phyloP scores from a whole-genome alignment of 139 green algal species.

The Eudorina sp. region DNA sequence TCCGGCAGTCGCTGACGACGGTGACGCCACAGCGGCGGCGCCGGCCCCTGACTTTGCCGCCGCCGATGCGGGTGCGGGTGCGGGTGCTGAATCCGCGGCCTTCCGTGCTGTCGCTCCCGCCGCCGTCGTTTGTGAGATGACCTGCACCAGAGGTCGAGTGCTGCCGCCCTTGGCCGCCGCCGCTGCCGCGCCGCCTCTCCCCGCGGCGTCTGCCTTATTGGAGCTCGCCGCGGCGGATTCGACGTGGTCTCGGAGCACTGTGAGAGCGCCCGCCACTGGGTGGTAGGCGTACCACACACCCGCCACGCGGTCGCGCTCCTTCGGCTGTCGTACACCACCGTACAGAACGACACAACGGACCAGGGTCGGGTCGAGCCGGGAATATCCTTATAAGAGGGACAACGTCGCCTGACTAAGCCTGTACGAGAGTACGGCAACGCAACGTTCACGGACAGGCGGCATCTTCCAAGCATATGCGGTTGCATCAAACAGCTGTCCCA shows the following conservation, averaged over 20 bases:
- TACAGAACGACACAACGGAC: too few relatives aligned
- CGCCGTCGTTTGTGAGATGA: neutral
- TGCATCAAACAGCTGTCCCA: too few relatives aligned
- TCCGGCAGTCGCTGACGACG: neutral
- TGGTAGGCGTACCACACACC: conserved; percentile 81
- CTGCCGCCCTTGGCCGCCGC: neutral
- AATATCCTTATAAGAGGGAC: too few relatives aligned
- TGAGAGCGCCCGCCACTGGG: conserved; percentile 74
- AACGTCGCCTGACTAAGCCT: too few relatives aligned
- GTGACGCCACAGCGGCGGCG: neutral
- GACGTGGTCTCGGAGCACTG: conserved; percentile 40
- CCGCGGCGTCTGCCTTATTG: neutral
- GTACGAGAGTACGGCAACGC: too few relatives aligned
- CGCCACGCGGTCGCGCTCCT: conserved; percentile 65
- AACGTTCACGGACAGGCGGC: too few relatives aligned
- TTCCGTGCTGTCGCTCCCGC: neutral
- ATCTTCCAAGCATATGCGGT: too few relatives aligned
- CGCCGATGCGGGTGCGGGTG: too few relatives aligned
- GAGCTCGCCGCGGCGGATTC: neutral
- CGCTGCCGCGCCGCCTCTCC: neutral
- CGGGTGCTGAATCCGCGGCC: too few relatives aligned
- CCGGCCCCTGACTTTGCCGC: too few relatives aligned
- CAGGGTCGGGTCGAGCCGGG: too few relatives aligned
- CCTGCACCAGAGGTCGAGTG: conserved; percentile 4
- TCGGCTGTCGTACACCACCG: conserved; percentile 44